Evolutionary conservation across 2,329 filamentous ascomycete species (phyloP).

Genomic region (Fusarium sp.): DNA sequence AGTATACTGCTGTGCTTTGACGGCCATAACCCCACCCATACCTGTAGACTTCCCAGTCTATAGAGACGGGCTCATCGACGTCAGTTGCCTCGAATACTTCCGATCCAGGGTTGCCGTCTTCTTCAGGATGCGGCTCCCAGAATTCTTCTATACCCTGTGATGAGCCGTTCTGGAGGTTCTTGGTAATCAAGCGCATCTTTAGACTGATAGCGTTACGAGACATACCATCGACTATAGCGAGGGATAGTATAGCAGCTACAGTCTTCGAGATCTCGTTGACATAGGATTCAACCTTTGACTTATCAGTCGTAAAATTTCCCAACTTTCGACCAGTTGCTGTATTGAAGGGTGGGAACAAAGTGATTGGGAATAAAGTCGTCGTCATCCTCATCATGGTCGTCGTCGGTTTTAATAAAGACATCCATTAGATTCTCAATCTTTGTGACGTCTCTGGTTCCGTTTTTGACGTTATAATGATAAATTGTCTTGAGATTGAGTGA

Average conservation of each 20-base stretch:
- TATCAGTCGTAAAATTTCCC: neutral
- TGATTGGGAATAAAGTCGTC: neutral
- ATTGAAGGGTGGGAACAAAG: neutral
- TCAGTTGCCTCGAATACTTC: neutral
- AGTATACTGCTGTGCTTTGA: neutral
- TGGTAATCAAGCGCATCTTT: neutral
- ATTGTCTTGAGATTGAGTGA: neutral
- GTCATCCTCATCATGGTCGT: neutral
- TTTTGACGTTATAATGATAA: accelerated
- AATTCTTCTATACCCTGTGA: neutral
- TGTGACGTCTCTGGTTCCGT: neutral
- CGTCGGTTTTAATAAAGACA: neutral
- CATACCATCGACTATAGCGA: neutral
- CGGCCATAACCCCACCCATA: neutral
- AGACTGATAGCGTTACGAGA: neutral
- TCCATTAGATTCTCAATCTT: neutral
- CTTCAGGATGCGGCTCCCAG: neutral
- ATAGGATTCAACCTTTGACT: neutral
- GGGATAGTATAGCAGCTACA: neutral
- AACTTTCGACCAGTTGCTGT: neutral
- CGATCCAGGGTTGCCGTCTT: neutral
- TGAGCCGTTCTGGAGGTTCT: neutral
- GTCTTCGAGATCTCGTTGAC: neutral
- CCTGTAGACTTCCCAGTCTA: neutral
- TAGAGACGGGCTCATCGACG: neutral